Evolutionary conservation across 768 basidiomycete species (phyloP), one percentile per base, ranked within the genome.

Genomic region (Xerocomus spinulosus): DNA sequence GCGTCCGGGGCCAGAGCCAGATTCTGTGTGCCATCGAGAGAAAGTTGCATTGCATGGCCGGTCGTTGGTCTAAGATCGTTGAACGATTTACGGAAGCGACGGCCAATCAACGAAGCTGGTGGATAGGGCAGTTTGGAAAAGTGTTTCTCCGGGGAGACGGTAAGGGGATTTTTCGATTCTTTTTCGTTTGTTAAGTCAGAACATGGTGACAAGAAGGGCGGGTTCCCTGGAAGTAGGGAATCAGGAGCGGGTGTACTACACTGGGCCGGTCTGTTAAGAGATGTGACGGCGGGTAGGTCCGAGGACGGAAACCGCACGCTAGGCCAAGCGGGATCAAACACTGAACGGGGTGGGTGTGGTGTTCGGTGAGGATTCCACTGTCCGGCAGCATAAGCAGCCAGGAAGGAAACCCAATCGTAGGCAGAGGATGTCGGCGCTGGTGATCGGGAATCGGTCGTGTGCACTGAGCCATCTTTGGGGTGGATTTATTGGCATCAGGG

Each of bases 321-420:
- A 30, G 40, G 44, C 51, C 60, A 57, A 5, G 62, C 20, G 23
- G 57, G 33, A 42, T 61, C 57, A 24, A 68, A 53, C 3, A 54
- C 53, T 6, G 67, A 59, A 17, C 61, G 66, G 5, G 86, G 85
- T 6, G 74, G 78, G 50, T 76, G 78, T 3, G 87, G 87, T 0
- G 78, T 83, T 46, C 73, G 74, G 50, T 81, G 81, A 7, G 89
- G 87, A 61, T 88, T 86, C 89, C 89, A 92, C 51, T 79, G 75
- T 9, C 90, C 90, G 15, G 73, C 61, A 0, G 86, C 80, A 63
- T 92, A 92, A 0, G 86, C 82, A n/a, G 73, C 67, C 52, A 87
- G 80, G 63, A 92, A 92, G 0, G 79, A 78, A 15, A 76, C 72
- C 90, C 90, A 92, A 60, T 89, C 85, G 52, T 73, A 71, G 39